phyloP scores from a whole-genome alignment of 2,329 filamentous ascomycete species.

The Lasiodiplodia sp. region DNA sequence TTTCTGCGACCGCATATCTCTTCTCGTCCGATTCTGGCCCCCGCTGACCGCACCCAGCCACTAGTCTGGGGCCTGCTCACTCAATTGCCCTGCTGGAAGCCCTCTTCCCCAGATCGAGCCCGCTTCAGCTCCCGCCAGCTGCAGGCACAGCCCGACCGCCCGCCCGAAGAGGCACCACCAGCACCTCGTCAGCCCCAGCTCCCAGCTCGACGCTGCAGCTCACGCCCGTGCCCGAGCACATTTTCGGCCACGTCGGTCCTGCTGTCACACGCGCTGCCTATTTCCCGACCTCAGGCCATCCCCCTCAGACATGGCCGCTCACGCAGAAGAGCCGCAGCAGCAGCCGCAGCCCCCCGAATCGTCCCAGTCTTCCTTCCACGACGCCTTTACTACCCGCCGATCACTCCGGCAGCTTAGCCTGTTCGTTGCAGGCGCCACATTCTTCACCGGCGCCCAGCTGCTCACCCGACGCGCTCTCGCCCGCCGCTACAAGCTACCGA shows the following conservation, averaged over 20 bases:
- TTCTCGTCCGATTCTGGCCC: conserved; percentile 20
- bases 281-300: conserved; percentile 13
- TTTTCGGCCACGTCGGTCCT: not conserved
- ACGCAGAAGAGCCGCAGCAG: conserved; percentile 27
- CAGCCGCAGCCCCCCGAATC: conserved; percentile 31
- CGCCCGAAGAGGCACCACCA: conserved; percentile 4
- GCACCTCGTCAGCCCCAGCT: conserved; percentile 6
- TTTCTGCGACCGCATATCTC: conserved; percentile 8
- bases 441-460: conserved; percentile 74
- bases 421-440: conserved; percentile 76
- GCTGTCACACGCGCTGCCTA: conserved; percentile 5
- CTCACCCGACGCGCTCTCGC: conserved; percentile 70
- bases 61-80: conserved; percentile 5
- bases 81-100: conserved; percentile 6
- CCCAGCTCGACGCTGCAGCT: conserved; percentile 14
- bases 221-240: conserved; percentile 14
- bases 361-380: conserved; percentile 32
- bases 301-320: conserved; percentile 11
- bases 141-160: conserved; percentile 15
- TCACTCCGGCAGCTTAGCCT: conserved; percentile 70
- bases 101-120: not conserved
- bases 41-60: conserved; percentile 22
- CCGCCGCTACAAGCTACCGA: conserved; percentile 66
- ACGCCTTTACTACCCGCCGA: conserved; percentile 53
- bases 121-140: conserved; percentile 11